These are phyloP conservation scores for Kwoniella shivajii DNA, from an alignment of 1,284 basidiomycete genomes.

Conservation along the genomic window DNA sequence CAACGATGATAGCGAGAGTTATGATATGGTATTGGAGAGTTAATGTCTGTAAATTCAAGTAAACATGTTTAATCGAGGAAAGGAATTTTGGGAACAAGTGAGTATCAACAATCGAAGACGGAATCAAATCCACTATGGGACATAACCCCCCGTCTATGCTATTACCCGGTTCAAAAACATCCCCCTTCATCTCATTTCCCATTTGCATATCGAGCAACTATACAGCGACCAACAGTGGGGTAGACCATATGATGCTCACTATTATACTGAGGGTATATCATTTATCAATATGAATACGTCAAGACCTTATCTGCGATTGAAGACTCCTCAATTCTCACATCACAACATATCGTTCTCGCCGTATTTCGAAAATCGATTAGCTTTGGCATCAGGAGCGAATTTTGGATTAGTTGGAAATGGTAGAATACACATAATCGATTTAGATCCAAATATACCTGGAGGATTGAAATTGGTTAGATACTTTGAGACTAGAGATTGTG, in stretches of 20 bases:
- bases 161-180: neutral
- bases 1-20: neutral
- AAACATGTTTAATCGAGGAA: neutral
- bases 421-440: slow-evolving; percentile 69
- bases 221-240: too few relatives aligned
- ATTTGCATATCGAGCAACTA: too few relatives aligned
- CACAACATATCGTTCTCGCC: slow-evolving; percentile 89
- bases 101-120: slow-evolving; percentile 2
- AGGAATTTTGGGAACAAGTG: too few relatives aligned
- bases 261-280: too few relatives aligned
- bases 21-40: neutral
- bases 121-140: slow-evolving; percentile 7
- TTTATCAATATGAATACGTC: neutral
- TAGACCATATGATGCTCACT: too few relatives aligned
- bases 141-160: neutral
- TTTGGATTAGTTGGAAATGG: slow-evolving; percentile 96
- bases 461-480: slow-evolving; percentile 67
- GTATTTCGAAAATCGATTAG: slow-evolving; percentile 78
- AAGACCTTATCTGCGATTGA: slow-evolving; percentile 13
- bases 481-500: slow-evolving; percentile 90
- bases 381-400: slow-evolving; percentile 88
- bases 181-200: too few relatives aligned
- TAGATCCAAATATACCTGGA: slow-evolving; percentile 54
- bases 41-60: neutral
- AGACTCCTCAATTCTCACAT: slow-evolving; percentile 83